Conservation (phyloP, 345 rosid genomes). For the Lepidium aucheri region DNA sequence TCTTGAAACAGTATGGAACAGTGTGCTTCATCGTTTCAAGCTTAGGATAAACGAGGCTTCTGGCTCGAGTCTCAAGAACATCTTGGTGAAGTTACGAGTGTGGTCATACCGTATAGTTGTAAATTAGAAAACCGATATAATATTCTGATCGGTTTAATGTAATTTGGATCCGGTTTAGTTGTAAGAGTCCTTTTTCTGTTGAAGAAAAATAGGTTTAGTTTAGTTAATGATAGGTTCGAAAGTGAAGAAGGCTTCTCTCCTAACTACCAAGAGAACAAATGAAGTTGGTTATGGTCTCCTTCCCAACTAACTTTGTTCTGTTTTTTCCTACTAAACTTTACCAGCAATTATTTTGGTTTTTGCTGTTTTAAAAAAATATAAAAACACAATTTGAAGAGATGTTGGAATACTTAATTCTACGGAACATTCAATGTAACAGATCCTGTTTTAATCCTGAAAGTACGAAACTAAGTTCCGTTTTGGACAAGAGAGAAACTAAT, state of each 20-base stretch:
- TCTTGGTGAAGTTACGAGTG: neutral
- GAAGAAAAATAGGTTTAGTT: neutral
- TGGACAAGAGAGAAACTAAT: slow-evolving; percentile 6
- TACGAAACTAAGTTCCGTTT: slow-evolving; percentile 18
- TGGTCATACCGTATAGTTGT: neutral
- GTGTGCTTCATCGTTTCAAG: neutral
- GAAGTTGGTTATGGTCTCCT: slow-evolving; percentile 17
- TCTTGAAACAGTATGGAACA: neutral
- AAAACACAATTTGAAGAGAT: too few relatives aligned
- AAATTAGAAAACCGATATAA: neutral
- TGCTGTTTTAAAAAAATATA: neutral
- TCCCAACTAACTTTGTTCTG: slow-evolving; percentile 17
- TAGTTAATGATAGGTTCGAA: slow-evolving; percentile 20
- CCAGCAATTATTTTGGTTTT: slow-evolving; percentile 9
- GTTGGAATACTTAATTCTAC: neutral
- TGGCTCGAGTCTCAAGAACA: neutral
- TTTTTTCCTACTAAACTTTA: slow-evolving; percentile 25
- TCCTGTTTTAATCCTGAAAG: slow-evolving; percentile 13
- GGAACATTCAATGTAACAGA: slow-evolving; percentile 4
- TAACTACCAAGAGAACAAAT: slow-evolving; percentile 21
- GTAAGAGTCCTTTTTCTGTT: neutral
- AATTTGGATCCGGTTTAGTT: slow-evolving; percentile 1
- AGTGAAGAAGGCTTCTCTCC: slow-evolving; percentile 22
- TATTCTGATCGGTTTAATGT: neutral
- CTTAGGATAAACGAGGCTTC: neutral